Evolutionary conservation across 306 rosid genomes (phyloP).

Genomic region (Cyclanthera cordifolia): DNA sequence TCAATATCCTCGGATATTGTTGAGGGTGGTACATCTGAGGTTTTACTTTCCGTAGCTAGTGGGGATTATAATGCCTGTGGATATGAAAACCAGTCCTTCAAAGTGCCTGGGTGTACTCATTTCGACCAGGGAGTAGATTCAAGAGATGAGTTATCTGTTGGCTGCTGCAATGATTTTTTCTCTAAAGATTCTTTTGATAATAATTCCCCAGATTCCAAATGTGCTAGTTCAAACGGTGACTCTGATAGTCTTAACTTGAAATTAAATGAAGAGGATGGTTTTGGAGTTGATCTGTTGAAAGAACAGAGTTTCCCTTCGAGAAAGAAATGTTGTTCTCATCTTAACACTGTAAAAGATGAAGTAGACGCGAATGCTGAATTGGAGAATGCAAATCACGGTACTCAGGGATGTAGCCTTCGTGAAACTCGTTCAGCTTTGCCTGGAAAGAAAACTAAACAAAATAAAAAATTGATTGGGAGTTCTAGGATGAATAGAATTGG

Average conservation of each 20-base stretch:
- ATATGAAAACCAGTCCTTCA: slow-evolving; percentile 23
- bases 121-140: neutral
- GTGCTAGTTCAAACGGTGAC: slow-evolving; percentile 33
- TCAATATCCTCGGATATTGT: slow-evolving; percentile 22
- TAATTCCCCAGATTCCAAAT: slow-evolving; percentile 32
- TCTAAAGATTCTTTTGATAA: slow-evolving; percentile 10
- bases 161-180: slow-evolving; percentile 21
- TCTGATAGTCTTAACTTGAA: slow-evolving; percentile 21
- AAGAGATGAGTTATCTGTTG: neutral
- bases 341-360: slow-evolving; percentile 17
- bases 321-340: slow-evolving; percentile 22
- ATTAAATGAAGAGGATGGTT: slow-evolving; percentile 21
- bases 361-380: slow-evolving; percentile 21
- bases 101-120: slow-evolving; percentile 7
- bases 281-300: slow-evolving; percentile 19
- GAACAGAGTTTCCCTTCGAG: slow-evolving; percentile 18
- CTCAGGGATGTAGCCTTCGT: slow-evolving; percentile 24
- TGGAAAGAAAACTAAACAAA: slow-evolving; percentile 43
- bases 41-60: slow-evolving; percentile 3
- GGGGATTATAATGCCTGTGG: slow-evolving; percentile 20
- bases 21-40: slow-evolving; percentile 24
- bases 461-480: slow-evolving; percentile 26
- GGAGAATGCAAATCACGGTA: slow-evolving; percentile 25
- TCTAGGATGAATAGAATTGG: slow-evolving; percentile 36
- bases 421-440: slow-evolving; percentile 15